Base-by-base conservation (phyloP, 2,329 filamentous ascomycete genomes). In the Epichloe amarillans region DNA sequence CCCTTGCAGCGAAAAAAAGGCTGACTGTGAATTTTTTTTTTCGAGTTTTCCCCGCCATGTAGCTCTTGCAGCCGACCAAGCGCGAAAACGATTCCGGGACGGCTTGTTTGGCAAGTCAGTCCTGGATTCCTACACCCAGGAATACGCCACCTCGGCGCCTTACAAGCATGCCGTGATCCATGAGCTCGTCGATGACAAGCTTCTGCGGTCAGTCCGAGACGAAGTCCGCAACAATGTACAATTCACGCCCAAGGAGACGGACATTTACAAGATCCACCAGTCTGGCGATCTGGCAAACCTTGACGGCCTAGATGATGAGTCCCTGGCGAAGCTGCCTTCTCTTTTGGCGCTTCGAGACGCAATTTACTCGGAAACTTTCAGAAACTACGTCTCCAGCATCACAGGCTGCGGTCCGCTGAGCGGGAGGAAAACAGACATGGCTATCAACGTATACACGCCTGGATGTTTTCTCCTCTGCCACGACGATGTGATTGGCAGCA, bases 211-310 rank as follows among this genome's bases (percentile, higher is more conserved):
- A 50, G 93, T 98, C 53, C 89, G 93, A 64, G 72, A 78, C 62
- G 93, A 98, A 71, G 91, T 97, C 67, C 84, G 84, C 67, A 77
- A 85, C 58, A 90, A 95, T 64, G 86, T 98, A 58, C 83, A 87
- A 58, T 98, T 98, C 72, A 96, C 93, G 12, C 90, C 90, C 60
- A 98, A 98, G 69, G 93, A 98, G 69, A 98, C 93, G 46, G 93
- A 98, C 67, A 98, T 98, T 61, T 98, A 98, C 79, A 95, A 94
- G 70, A 97, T 98, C 64, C 90, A 96, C 76, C 93, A 98, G 73
- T 97, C 91, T 4, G 93, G 93, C 57, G 93, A 98, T 66, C 78
- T 98, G 36, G 93, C 93, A 45, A 98, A 98, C 69, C 81, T 98
- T 52, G 91, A 96, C 68, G 93, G 93, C 23, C 79, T 98, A 42